Evolutionary conservation across 345 rosid species (phyloP).

Genomic region (Laguncularia racemosa): DNA sequence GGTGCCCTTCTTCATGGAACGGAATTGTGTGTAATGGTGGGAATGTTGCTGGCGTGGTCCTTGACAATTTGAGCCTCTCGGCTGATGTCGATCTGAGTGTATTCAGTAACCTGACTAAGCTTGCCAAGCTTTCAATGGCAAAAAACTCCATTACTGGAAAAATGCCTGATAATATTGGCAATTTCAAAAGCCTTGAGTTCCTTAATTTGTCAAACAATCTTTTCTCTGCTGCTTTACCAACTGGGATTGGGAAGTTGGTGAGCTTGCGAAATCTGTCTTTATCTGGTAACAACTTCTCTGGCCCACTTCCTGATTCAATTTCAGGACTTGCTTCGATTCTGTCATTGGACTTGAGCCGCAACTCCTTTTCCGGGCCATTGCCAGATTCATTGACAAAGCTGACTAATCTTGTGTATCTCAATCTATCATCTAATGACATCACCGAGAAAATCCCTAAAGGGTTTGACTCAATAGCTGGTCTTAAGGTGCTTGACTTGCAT

Average conservation of each 20-base stretch:
- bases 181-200: constrained; percentile 64
- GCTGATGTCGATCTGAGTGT: constrained; percentile 77
- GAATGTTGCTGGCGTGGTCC: constrained; percentile 83
- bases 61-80: constrained; percentile 68
- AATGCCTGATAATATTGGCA: constrained; percentile 57
- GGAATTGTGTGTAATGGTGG: constrained; percentile 89
- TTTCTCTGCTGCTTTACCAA: constrained; percentile 54
- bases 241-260: constrained; percentile 53
- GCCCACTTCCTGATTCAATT: constrained; percentile 61
- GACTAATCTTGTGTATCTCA: constrained; percentile 46
- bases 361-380: constrained; percentile 72
- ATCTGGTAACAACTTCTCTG: constrained; percentile 90
- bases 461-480: constrained; percentile 51
- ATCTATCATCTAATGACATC: constrained; percentile 72
- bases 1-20: constrained; percentile 98
- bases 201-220: constrained; percentile 74
- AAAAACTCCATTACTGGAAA: constrained; percentile 77
- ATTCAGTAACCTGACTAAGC: constrained; percentile 78
- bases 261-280: constrained; percentile 68
- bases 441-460: constrained; percentile 61
- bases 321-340: constrained; percentile 60
- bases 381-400: constrained; percentile 58
- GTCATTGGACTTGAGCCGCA: constrained; percentile 82
- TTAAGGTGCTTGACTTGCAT: constrained; percentile 80
- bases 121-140: constrained; percentile 80